phyloP scores from a whole-genome alignment of 768 basidiomycete genomes.

The Hysterangium stoloniferum region DNA sequence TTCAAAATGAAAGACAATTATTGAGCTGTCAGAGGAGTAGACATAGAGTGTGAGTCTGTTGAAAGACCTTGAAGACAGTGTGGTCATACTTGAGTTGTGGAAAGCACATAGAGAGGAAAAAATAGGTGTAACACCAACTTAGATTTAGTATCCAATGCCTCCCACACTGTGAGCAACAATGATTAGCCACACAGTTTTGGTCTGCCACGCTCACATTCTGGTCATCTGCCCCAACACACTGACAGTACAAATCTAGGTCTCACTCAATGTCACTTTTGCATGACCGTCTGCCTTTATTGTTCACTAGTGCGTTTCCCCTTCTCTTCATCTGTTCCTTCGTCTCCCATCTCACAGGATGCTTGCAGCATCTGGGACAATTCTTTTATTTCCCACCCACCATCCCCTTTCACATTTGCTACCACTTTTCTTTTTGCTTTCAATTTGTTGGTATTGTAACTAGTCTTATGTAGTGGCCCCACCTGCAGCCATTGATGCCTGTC shows the following conservation, averaged over 20 bases:
- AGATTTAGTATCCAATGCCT: conserved; percentile 90
- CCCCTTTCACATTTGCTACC: too few relatives aligned
- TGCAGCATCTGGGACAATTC: too few relatives aligned
- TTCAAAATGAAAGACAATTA: conserved; percentile 83
- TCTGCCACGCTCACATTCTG: conserved; percentile 95
- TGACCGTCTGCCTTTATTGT: too few relatives aligned
- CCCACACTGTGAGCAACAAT: conserved; percentile 94
- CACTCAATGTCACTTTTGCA: too few relatives aligned
- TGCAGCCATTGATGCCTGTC: too few relatives aligned
- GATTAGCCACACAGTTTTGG: conserved; percentile 81
- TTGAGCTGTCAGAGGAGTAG: conserved; percentile 91
- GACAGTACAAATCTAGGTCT: conserved; percentile 85
- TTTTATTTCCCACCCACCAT: too few relatives aligned
- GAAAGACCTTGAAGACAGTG: conserved; percentile 57
- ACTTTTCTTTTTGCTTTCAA: too few relatives aligned
- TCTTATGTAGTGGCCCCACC: too few relatives aligned
- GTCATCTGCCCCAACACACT: conserved; percentile 96
- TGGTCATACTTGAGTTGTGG: background rate
- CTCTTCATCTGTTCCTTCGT: too few relatives aligned
- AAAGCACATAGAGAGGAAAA: background rate
- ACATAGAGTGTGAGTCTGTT: conserved; percentile 91
- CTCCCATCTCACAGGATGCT: too few relatives aligned
- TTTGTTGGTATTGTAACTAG: too few relatives aligned
- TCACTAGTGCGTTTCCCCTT: too few relatives aligned
- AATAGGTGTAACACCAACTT: conserved; percentile 56